Conservation (phyloP, 2,329 filamentous ascomycete genomes). For the Incumbomyces delicatus region DNA sequence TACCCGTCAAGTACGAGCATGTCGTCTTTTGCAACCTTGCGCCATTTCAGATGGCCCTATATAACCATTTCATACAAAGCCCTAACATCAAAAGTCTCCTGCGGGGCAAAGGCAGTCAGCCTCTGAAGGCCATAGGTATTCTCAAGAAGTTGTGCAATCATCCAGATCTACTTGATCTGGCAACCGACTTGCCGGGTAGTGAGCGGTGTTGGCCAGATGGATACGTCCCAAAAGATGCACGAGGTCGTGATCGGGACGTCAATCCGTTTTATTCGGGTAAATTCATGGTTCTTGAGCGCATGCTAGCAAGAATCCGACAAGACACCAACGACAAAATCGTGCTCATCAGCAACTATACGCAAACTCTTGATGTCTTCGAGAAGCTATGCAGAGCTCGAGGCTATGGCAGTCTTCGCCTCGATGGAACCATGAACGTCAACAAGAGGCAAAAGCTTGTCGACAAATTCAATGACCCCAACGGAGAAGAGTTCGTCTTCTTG, state of each 20-base stretch:
- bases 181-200: slow-evolving; percentile 75
- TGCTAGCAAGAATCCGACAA: slow-evolving; percentile 88
- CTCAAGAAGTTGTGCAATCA: slow-evolving; percentile 99
- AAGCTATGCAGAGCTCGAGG: slow-evolving; percentile 72
- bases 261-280: slow-evolving; percentile 97
- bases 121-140: slow-evolving; percentile 89
- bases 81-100: slow-evolving; percentile 88
- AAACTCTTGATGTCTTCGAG: slow-evolving; percentile 90
- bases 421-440: slow-evolving; percentile 95
- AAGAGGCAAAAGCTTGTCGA: slow-evolving; percentile 96
- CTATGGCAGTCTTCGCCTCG: slow-evolving; percentile 80
- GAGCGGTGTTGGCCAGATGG: slow-evolving; percentile 74
- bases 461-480: slow-evolving; percentile 90
- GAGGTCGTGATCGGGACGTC: slow-evolving; percentile 82
- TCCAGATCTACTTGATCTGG: slow-evolving; percentile 77
- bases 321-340: slow-evolving; percentile 99
- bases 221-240: slow-evolving; percentile 75
- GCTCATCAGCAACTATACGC: slow-evolving; percentile 95
- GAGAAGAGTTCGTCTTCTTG: slow-evolving; percentile 87
- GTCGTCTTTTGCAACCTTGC: slow-evolving; percentile 96
- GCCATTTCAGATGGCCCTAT: slow-evolving; percentile 83
- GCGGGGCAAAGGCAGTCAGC: slow-evolving; percentile 87
- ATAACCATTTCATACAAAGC: slow-evolving; percentile 95
- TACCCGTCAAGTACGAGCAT: slow-evolving; percentile 97
- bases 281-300: slow-evolving; percentile 95